phyloP scores from a whole-genome alignment of 306 rosid species.

The Casuarina glauca region DNA sequence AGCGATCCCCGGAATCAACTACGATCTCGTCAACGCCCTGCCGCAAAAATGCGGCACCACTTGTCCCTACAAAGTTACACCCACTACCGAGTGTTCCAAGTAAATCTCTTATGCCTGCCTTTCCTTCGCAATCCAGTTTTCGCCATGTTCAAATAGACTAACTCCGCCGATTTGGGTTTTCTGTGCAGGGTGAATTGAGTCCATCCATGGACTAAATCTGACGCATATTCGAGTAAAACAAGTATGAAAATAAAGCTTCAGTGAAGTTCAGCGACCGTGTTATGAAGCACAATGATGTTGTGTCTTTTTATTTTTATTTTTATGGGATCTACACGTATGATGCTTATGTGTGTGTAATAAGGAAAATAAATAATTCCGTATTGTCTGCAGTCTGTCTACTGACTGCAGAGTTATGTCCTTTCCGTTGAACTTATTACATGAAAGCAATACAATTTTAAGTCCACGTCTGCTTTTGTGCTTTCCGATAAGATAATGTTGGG shows the following conservation, averaged over 20 bases:
- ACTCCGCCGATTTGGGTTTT: constrained; percentile 11
- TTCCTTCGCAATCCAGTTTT: background rate
- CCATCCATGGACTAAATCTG: too few species aligned
- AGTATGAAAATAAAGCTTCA: background rate
- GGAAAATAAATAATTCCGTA: background rate
- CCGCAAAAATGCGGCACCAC: constrained; percentile 40
- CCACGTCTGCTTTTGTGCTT: background rate
- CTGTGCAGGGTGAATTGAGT: constrained; percentile 48
- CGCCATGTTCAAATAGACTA: background rate
- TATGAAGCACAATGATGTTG: constrained; percentile 4
- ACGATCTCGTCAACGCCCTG: constrained; percentile 34
- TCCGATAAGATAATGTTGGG: background rate
- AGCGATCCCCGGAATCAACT: constrained; percentile 45
- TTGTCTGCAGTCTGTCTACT: background rate
- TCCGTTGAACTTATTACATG: background rate
- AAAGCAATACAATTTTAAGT: background rate
- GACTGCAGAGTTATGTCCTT: background rate
- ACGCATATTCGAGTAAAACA: background rate
- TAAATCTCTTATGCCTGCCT: background rate
- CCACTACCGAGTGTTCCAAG: constrained; percentile 63
- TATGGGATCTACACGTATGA: too few species aligned
- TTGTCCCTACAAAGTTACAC: constrained; percentile 62
- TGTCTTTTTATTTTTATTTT: too few species aligned
- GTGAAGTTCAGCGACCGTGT: background rate
- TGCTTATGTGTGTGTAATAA: background rate